Base-by-base conservation (phyloP, 768 basidiomycete genomes). In the Kwoniella sp. region DNA sequence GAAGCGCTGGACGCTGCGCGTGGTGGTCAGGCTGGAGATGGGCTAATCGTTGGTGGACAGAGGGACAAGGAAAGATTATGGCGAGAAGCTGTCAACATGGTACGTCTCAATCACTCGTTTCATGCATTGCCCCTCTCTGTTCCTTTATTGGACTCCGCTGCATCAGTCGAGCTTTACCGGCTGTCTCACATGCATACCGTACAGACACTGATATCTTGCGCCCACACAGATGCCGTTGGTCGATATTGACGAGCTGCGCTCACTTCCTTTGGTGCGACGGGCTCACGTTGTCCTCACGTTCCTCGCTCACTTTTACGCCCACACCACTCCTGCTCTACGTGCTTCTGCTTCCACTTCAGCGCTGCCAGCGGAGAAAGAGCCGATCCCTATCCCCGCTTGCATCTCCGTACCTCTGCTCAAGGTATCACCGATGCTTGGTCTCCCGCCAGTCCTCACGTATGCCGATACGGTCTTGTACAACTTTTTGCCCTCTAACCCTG, bases 391-490 rank as follows among this genome's bases (percentile, higher is more conserved):
- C 48, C 93, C 93, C 4, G 81, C 84, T 0, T 82, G 87, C 0
- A 81, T 97, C 58, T 84, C 90, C 9, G 79, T 92, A 4, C 93
- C 94, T 0, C 85, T 92, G 34, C 84, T 93, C 22, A 84, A 86
- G 61, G 85, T 92, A 17, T 90, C 86, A 25, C 78, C 83, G 0
- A 82, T 88, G 51, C 86, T 96, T 11, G 87, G 90, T 60, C 82
- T 96, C 1, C 93, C 94, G 0, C 92, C 94, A 0, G 83, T 95
- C 45, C 84, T 93, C 63, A 96, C 93, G 2, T 96, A 93, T 77
- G 89, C 93, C 11, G 93, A 95, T 77, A 89, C 89, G 29, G 93
- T 96, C 8, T 85, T 96, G 28, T 96, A 93, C 82, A 95, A 95
- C 78, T 84, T 79, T 58, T 71, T 69, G 25, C 73, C 79, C 7